phyloP scores from a whole-genome alignment of 73 alveolate species.

The Paramecium bursaria region DNA sequence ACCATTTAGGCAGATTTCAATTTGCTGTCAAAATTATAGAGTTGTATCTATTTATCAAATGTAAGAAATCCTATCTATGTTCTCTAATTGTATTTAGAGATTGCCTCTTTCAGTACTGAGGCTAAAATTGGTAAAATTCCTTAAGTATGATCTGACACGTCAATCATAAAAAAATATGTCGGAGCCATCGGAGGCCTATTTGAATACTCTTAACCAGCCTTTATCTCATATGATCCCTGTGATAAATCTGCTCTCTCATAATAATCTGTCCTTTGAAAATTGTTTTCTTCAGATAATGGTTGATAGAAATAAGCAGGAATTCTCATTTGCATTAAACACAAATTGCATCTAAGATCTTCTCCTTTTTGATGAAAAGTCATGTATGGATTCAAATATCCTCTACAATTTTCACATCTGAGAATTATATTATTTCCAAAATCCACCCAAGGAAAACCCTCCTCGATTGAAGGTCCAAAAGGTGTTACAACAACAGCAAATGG shows the following conservation, averaged over 20 bases:
- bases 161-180: constrained; percentile 91
- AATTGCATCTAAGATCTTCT: constrained; percentile 86
- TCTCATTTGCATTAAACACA: constrained; percentile 85
- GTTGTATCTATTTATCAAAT: constrained; percentile 87
- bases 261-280: constrained; percentile 73
- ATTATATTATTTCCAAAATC: constrained; percentile 76
- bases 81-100: constrained; percentile 82
- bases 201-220: constrained; percentile 74
- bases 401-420: constrained; percentile 92
- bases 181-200: constrained; percentile 94
- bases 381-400: constrained; percentile 95
- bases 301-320: constrained; percentile 77
- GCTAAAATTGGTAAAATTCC: constrained; percentile 84
- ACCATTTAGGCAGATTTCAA: constrained; percentile 85
- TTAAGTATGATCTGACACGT: constrained; percentile 85
- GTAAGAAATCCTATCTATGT: constrained; percentile 87
- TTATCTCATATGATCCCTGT: constrained; percentile 90
- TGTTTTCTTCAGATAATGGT: constrained; percentile 74
- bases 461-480: constrained; percentile 49
- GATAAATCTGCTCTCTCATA: constrained; percentile 87
- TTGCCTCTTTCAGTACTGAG: constrained; percentile 80
- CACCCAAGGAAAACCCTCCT: constrained; percentile 77
- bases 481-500: constrained; percentile 50
- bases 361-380: constrained; percentile 83
- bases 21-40: constrained; percentile 83